These are phyloP conservation scores for Phytophthora ramorum DNA, from an alignment of 352 stramenopile genomes.

Conservation along the genomic window DNA sequence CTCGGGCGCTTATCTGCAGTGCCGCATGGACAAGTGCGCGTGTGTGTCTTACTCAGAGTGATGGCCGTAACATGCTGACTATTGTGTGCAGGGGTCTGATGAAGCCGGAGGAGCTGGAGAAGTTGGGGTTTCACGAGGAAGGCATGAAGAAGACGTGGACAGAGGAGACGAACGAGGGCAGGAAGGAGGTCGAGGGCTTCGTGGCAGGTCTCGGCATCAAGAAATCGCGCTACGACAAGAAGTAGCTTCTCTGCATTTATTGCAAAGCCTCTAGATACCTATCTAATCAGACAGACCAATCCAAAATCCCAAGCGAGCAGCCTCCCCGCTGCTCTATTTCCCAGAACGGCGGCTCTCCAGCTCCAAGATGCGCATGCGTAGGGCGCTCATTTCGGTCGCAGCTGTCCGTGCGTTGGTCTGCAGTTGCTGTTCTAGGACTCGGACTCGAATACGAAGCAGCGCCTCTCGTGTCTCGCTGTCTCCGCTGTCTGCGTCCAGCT, in stretches of 20 bases:
- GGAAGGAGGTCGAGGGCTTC: slow-evolving; percentile 88
- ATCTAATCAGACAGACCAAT: slow-evolving; percentile 31
- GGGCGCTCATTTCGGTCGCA: slow-evolving; percentile 57
- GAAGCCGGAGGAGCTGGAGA: slow-evolving; percentile 84
- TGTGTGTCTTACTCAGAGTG: slow-evolving; percentile 3
- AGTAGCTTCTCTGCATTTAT: slow-evolving; percentile 11
- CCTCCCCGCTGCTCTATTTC: slow-evolving; percentile 24
- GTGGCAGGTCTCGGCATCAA: slow-evolving; percentile 85
- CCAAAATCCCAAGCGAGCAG: slow-evolving; percentile 2
- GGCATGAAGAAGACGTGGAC: slow-evolving; percentile 76
- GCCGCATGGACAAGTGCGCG: slow-evolving; percentile 90
- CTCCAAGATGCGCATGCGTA: slow-evolving; percentile 75
- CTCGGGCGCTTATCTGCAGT: slow-evolving; percentile 88
- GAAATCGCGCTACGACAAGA: slow-evolving; percentile 67
- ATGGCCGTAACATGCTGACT: slow-evolving; percentile 8
- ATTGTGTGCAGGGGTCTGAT: slow-evolving; percentile 69
- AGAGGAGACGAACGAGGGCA: slow-evolving; percentile 60
- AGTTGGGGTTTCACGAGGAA: slow-evolving; percentile 84
- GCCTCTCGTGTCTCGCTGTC: slow-evolving; percentile 27
- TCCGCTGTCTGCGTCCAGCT: neutral
- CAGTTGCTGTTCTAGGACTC: slow-evolving; percentile 76
- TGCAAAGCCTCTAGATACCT: slow-evolving; percentile 17
- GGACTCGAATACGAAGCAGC: slow-evolving; percentile 56
- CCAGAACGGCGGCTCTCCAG: slow-evolving; percentile 39
- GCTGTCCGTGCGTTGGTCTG: slow-evolving; percentile 65